phyloP scores from a whole-genome alignment of 1,139 yeast species.

The Wickerhamomyces sp. region DNA sequence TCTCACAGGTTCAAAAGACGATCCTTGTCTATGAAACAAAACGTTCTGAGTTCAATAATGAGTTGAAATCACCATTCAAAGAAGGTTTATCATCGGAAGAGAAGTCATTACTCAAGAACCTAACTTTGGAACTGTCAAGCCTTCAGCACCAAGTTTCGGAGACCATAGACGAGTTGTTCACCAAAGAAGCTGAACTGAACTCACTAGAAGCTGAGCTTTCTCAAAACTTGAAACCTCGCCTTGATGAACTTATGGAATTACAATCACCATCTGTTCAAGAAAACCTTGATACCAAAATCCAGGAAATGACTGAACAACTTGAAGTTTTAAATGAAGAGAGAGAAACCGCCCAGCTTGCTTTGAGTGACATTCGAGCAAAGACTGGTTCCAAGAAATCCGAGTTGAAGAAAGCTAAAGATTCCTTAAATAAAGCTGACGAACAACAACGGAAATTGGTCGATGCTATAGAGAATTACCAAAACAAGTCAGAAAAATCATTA shows the following conservation, averaged over 20 bases:
- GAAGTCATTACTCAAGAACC: slow-evolving; percentile 32
- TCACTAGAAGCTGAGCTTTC: slow-evolving; percentile 52
- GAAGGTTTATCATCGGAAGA: slow-evolving; percentile 47
- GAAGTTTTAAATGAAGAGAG: slow-evolving; percentile 26
- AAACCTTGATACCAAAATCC: slow-evolving; percentile 18
- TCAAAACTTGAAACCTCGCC: slow-evolving; percentile 46
- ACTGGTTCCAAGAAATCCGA: slow-evolving; percentile 25
- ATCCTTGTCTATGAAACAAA: slow-evolving; percentile 26
- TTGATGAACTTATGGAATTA: slow-evolving; percentile 27
- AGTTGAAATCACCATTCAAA: slow-evolving; percentile 50
- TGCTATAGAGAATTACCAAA: slow-evolving; percentile 58
- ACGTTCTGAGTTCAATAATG: slow-evolving; percentile 40
- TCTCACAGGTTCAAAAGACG: slow-evolving; percentile 22
- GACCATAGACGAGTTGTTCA: slow-evolving; percentile 40
- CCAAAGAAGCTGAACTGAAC: slow-evolving; percentile 47
- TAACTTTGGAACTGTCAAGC: slow-evolving; percentile 36
- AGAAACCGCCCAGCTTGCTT: slow-evolving; percentile 28
- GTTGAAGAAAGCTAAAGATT: slow-evolving; percentile 31
- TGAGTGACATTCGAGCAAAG: slow-evolving; percentile 26
- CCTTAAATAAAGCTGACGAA: slow-evolving; percentile 46
- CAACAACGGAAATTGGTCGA: slow-evolving; percentile 51
- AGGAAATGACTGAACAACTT: slow-evolving; percentile 29
- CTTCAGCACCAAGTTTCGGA: slow-evolving; percentile 39
- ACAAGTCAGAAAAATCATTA: slow-evolving; percentile 59
- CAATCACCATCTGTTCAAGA: slow-evolving; percentile 11